phyloP scores from a whole-genome alignment of 495 filamentous ascomycete genomes.

The Penicillium angulare region DNA sequence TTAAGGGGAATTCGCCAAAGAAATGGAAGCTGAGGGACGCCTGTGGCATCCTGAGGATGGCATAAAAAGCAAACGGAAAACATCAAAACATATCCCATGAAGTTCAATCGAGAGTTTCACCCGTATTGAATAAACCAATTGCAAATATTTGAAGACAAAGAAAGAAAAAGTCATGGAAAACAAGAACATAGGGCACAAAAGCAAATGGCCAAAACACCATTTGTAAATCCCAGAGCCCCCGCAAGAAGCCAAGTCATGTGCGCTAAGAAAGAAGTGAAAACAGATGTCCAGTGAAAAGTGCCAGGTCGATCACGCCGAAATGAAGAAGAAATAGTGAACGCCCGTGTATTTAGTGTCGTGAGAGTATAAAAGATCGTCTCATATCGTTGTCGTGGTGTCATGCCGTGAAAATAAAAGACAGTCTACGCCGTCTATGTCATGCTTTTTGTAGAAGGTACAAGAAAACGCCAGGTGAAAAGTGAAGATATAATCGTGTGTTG shows the following conservation, averaged over 20 bases:
- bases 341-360: constrained; percentile 18
- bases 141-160: neutral
- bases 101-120: neutral
- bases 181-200: neutral
- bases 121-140: neutral
- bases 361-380: constrained; percentile 27
- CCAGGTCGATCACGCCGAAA: constrained; percentile 13
- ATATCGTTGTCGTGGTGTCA: constrained; percentile 21
- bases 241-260: constrained; percentile 17
- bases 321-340: constrained; percentile 15
- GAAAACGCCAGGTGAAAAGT: constrained; percentile 3
- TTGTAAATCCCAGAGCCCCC: constrained; percentile 4
- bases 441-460: constrained; percentile 3
- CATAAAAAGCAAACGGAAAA: neutral
- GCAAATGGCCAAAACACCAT: constrained; percentile 5
- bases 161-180: constrained; percentile 1
- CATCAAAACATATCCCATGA: neutral
- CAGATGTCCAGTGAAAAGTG: constrained; percentile 11
- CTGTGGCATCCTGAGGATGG: neutral
- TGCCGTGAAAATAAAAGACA: constrained; percentile 14
- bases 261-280: constrained; percentile 2
- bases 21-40: neutral
- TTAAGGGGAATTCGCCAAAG: constrained; percentile 4
- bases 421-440: constrained; percentile 17
- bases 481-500: neutral